Evolutionary conservation across 2,329 filamentous ascomycete species (phyloP).

Genomic region (Aspergillus intermedius): DNA sequence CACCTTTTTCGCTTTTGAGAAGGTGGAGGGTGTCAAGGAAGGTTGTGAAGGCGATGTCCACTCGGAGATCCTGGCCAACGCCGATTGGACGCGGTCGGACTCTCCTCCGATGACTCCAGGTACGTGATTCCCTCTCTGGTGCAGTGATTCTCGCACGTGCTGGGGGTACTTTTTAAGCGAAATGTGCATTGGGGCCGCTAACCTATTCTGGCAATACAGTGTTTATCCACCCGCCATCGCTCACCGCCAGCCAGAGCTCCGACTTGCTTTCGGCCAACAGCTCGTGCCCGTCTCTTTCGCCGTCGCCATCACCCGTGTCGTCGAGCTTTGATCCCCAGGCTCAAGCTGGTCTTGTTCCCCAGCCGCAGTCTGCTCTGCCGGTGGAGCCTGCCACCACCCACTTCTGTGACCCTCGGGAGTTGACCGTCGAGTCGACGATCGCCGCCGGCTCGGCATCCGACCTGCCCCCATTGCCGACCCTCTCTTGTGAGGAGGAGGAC

Average conservation of each 20-base stretch:
- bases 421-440: constrained; percentile 61
- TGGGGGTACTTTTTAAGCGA: no score
- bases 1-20: constrained; percentile 66
- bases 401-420: constrained; percentile 85
- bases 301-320: constrained; percentile 75
- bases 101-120: constrained; percentile 88
- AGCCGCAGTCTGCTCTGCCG: constrained; percentile 59
- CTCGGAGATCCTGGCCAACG: constrained; percentile 63
- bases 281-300: constrained; percentile 75
- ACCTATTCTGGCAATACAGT: constrained; percentile 37
- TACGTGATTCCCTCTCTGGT: constrained; percentile 45
- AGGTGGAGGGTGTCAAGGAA: constrained; percentile 62
- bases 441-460: constrained; percentile 46
- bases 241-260: constrained; percentile 55
- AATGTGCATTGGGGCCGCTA: no score
- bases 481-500: constrained; percentile 43
- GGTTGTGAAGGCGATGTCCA: constrained; percentile 63
- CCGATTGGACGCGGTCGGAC: constrained; percentile 69
- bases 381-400: constrained; percentile 64
- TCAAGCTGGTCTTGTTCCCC: constrained; percentile 27
- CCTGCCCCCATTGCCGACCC: constrained; percentile 52
- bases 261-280: constrained; percentile 65
- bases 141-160: neutral
- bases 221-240: constrained; percentile 61
- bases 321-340: constrained; percentile 57